phyloP scores from a whole-genome alignment of 257 asterid species.

The Solanum appendiculatum region DNA sequence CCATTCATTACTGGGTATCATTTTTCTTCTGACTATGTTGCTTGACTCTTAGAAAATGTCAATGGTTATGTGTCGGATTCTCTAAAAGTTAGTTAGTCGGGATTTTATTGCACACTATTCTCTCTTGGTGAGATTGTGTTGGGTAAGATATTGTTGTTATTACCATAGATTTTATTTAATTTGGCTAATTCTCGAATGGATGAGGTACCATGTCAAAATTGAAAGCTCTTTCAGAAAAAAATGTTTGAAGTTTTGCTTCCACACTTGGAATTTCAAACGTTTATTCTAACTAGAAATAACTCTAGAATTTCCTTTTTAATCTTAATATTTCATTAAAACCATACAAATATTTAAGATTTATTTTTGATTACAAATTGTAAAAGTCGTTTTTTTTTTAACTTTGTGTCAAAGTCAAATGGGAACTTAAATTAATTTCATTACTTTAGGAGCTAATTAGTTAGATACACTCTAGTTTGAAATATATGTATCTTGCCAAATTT shows the following conservation, averaged over 20 bases:
- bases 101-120: neutral
- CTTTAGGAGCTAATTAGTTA: too few relatives aligned
- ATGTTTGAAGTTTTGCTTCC: neutral
- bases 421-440: too few relatives aligned
- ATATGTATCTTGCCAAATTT: too few relatives aligned
- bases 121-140: neutral
- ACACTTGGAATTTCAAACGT: neutral
- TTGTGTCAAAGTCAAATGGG: too few relatives aligned
- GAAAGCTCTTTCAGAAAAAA: too few relatives aligned
- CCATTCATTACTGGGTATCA: neutral
- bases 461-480: too few relatives aligned
- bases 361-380: too few relatives aligned
- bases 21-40: neutral
- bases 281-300: neutral
- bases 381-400: neutral
- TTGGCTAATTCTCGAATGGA: neutral
- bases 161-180: neutral
- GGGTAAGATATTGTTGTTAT: neutral
- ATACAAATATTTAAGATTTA: neutral
- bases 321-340: too few relatives aligned
- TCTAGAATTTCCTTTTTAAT: too few relatives aligned
- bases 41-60: neutral
- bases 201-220: neutral
- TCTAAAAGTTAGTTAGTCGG: neutral
- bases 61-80: neutral